Percentiles rank a stretch among this genome's conserved stretches.
Evolutionary conservation across 179 eudicot species (phyloP).

Genomic region (Drosera spatulata): DNA sequence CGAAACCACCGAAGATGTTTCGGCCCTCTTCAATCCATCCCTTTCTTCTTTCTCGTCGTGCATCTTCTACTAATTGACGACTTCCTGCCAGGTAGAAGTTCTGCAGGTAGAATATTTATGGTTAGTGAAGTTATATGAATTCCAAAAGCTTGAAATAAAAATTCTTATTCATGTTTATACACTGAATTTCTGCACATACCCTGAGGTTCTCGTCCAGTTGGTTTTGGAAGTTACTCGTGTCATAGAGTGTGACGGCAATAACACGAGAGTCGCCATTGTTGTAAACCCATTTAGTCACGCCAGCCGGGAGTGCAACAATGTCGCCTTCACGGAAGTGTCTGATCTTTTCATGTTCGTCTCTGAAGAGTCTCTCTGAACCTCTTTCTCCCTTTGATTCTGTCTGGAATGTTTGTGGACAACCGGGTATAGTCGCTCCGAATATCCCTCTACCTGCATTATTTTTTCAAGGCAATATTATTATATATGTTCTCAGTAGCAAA

Average conservation of each 20-base stretch:
- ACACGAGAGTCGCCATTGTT: constrained; percentile 39
- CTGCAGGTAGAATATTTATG: no score
- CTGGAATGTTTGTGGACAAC: constrained; percentile 53
- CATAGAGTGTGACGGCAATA: constrained; percentile 27
- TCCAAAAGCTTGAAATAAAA: no score
- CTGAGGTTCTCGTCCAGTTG: constrained; percentile 43
- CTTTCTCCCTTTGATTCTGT: constrained; percentile 7
- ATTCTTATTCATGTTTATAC: no score
- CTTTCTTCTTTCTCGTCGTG: no score
- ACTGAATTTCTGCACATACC: neutral
- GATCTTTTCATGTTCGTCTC: constrained; percentile 42
- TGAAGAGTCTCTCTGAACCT: constrained; percentile 2
- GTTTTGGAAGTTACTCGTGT: constrained; percentile 26
- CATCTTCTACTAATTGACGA: no score
- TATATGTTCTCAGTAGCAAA: neutral
- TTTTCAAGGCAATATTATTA: neutral
- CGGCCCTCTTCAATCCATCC: no score
- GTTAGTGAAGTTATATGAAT: no score
- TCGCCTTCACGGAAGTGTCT: constrained; percentile 39
- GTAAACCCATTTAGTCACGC: constrained; percentile 38
- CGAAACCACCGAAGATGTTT: no score
- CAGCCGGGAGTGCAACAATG: constrained; percentile 41
- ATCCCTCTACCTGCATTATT: constrained; percentile 37
- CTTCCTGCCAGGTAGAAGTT: no score
- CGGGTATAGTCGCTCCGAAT: constrained; percentile 41